Base-by-base conservation (phyloP, 345 rosid genomes). In the Citrus mangshanensis region DNA sequence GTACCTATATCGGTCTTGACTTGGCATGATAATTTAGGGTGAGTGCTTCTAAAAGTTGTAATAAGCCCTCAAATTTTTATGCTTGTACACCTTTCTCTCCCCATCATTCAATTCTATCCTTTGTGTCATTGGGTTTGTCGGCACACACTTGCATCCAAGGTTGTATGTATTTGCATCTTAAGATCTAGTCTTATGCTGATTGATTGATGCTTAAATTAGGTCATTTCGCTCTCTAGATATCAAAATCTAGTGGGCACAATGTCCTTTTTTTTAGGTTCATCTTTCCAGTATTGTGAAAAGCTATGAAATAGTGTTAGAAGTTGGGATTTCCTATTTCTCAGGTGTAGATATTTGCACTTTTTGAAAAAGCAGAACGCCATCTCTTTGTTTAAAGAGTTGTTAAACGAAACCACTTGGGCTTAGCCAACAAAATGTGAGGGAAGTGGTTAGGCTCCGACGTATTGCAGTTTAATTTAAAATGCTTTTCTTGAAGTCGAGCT, bases 401-500 rank as follows among this genome's bases (percentile, higher is more conserved):
- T 51, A 51, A 51, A 51, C 16, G 6, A 27, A 27, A 27, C 27
- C 27, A 27, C 1, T 27, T 27, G 27, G 27, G 27, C 28, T 27
- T 1, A 27, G 28, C 28, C 28, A n/a, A n/a, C n/a, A n/a, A n/a
- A 30, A 30, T 30, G 32, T 2, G 3, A 30, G 32, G 32, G 32
- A 30, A 30, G 32, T 0, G 3, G 32, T n/a, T n/a, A n/a, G n/a
- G n/a, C n/a, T n/a, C n/a, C n/a, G n/a, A n/a, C n/a, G n/a, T n/a
- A n/a, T n/a, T n/a, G n/a, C n/a, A n/a, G n/a, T 30, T 30, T 30
- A 30, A 30, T 30, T 30, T 30, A 30, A 30, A 30, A 2, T 2
- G 2, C 32, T 0, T 30, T 30, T 0, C 0, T 30, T 0, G 3
- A 0, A 30, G 32, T n/a, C n/a, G n/a, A n/a, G n/a, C n/a, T n/a